phyloP scores from a whole-genome alignment of 1,284 basidiomycete species.

The Papiliotrema nemorosa region DNA sequence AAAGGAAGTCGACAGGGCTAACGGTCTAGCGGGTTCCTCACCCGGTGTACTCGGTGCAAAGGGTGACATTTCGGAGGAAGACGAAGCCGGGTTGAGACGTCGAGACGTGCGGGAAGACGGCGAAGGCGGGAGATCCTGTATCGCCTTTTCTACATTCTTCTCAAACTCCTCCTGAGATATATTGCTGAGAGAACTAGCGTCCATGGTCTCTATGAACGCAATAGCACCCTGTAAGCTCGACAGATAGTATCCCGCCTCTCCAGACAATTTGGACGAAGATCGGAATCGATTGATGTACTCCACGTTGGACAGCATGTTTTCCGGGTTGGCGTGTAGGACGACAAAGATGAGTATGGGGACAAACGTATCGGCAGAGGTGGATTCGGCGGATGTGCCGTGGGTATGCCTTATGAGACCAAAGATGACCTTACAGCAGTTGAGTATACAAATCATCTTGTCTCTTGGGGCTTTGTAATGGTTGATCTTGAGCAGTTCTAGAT shows the following conservation, averaged over 20 bases:
- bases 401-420: slow-evolving; percentile 95
- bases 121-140: slow-evolving; percentile 60
- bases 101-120: slow-evolving; percentile 47
- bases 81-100: slow-evolving; percentile 19
- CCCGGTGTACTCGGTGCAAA: slow-evolving; percentile 52
- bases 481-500: slow-evolving; percentile 82
- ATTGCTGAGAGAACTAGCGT: slow-evolving; percentile 84
- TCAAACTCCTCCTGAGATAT: slow-evolving; percentile 94
- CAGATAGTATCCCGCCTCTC: slow-evolving; percentile 95
- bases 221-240: slow-evolving; percentile 93
- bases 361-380: slow-evolving; percentile 80
- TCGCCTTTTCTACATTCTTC: slow-evolving; percentile 68
- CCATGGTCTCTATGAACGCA: slow-evolving; percentile 95
- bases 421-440: slow-evolving; percentile 99
- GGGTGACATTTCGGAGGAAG: slow-evolving; percentile 35
- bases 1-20: slow-evolving; percentile 60
- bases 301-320: slow-evolving; percentile 88
- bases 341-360: slow-evolving; percentile 93
- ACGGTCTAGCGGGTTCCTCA: slow-evolving; percentile 76
- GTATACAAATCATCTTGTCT: slow-evolving; percentile 95
- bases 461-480: slow-evolving; percentile 98
- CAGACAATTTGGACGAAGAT: slow-evolving; percentile 80
- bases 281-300: slow-evolving; percentile 97
- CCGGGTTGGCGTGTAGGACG: slow-evolving; percentile 88
- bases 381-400: slow-evolving; percentile 53